A percentile compares a stretch with the other conserved stretches of the same genome.
Conservation (phyloP, 352 stramenopile species). For the Pythium sukuiense region DNA sequence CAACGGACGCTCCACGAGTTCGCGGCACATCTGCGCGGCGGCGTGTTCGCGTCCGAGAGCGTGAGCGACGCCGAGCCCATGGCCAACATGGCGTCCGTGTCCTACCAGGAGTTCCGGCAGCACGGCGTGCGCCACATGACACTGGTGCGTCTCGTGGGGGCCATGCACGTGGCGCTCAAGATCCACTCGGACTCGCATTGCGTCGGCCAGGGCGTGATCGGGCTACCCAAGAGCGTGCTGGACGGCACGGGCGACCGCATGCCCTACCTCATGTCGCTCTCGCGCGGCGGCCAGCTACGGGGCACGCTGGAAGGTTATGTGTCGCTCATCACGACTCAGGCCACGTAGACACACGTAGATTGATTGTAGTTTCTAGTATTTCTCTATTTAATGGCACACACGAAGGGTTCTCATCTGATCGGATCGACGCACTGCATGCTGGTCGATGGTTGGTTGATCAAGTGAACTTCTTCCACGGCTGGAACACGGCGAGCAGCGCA, state of each 20-base stretch:
- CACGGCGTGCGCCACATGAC: constrained; percentile 56
- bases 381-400: constrained; percentile 26
- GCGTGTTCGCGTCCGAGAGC: constrained; percentile 36
- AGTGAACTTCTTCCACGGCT: constrained; percentile 56
- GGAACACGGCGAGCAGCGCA: constrained; percentile 69
- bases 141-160: constrained; percentile 45
- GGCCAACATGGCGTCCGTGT: constrained; percentile 24
- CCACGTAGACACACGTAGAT: neutral
- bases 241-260: constrained; percentile 30
- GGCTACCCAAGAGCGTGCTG: constrained; percentile 44
- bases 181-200: constrained; percentile 48
- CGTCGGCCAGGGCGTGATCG: constrained; percentile 71
- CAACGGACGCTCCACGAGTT: constrained; percentile 83
- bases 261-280: constrained; percentile 54
- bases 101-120: constrained; percentile 21
- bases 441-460: constrained; percentile 1
- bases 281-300: constrained; percentile 51
- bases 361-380: constrained; percentile 5
- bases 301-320: constrained; percentile 60
- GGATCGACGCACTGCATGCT: neutral
- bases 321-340: constrained; percentile 24
- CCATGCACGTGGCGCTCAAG: constrained; percentile 77
- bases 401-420: neutral
- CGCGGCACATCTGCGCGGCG: constrained; percentile 62
- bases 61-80: constrained; percentile 22